Conservation (phyloP, 495 filamentous ascomycete species). For the Penicillium ochrochloron region DNA sequence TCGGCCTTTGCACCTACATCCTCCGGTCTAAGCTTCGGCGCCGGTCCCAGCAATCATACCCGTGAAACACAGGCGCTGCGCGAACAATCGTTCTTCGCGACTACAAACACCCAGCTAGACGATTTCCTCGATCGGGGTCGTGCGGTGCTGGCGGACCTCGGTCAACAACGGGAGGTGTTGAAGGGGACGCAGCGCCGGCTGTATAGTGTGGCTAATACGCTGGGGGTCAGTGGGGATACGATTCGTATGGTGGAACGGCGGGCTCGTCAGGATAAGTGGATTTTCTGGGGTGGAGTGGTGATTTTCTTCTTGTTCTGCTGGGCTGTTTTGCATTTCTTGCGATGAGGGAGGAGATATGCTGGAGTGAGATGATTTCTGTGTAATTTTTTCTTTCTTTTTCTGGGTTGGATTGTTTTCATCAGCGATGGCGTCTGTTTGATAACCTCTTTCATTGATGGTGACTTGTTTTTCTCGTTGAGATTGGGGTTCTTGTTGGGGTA, state of each 20-base stretch:
- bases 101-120: constrained; percentile 81
- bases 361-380: neutral
- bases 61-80: constrained; percentile 85
- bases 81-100: constrained; percentile 84
- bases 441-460: constrained; percentile 8
- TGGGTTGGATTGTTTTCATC: constrained; percentile 29
- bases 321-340: constrained; percentile 79
- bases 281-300: constrained; percentile 87
- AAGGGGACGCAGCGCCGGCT: constrained; percentile 91
- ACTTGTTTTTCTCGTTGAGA: neutral
- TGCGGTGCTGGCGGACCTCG: constrained; percentile 85
- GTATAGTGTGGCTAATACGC: constrained; percentile 90
- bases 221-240: constrained; percentile 93
- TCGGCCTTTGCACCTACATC: constrained; percentile 48
- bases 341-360: constrained; percentile 47
- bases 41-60: constrained; percentile 60
- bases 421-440: constrained; percentile 43
- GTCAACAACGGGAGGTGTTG: constrained; percentile 88
- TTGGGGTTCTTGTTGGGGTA: neutral
- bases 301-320: constrained; percentile 94
- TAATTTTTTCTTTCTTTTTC: constrained; percentile 11
- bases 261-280: constrained; percentile 96
- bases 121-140: constrained; percentile 92
- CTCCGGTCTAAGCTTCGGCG: constrained; percentile 57
- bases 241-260: constrained; percentile 93